Conservation (phyloP, 805 yeast species). For the Saturnispora sekii region DNA sequence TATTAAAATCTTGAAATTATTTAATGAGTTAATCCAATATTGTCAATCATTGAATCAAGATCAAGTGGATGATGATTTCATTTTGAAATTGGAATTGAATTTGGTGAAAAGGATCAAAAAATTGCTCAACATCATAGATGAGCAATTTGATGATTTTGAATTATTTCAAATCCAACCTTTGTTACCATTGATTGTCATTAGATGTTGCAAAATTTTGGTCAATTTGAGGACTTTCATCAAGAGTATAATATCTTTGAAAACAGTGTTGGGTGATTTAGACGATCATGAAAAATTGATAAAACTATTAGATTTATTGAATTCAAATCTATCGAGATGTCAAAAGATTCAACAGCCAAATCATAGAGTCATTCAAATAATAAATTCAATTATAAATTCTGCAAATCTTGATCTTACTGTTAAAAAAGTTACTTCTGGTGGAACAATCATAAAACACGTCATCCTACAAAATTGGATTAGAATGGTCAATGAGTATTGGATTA, state of each 20-base stretch:
- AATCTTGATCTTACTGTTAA: conserved; percentile 6
- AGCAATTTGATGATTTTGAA: conserved; percentile 25
- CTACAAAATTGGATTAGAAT: conserved; percentile 19
- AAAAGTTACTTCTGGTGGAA: conserved; percentile 12
- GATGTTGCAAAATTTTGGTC: conserved; percentile 20
- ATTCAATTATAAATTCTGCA: conserved; percentile 9
- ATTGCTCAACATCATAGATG: conserved; percentile 22
- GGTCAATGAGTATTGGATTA: conserved; percentile 13
- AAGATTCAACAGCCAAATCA: conserved; percentile 16
- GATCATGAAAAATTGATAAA: too few relatives aligned
- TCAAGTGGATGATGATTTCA: conserved; percentile 13
- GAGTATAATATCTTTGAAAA: conserved; percentile 20
- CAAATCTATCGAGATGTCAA: conserved; percentile 10
- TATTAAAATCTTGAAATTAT: conserved; percentile 18
- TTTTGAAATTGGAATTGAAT: conserved; percentile 24
- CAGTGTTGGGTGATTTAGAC: neutral
- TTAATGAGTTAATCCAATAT: conserved; percentile 16
- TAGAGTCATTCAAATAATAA: conserved; percentile 10
- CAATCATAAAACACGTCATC: conserved; percentile 5
- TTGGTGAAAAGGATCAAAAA: conserved; percentile 22
- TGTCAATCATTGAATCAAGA: conserved; percentile 7
- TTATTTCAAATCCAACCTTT: conserved; percentile 19
- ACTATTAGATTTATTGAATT: conserved; percentile 11
- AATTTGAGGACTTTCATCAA: conserved; percentile 13
- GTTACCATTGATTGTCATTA: conserved; percentile 19